Base-by-base conservation (phyloP, 1,284 basidiomycete species). In the Leccinum angustisporum region DNA sequence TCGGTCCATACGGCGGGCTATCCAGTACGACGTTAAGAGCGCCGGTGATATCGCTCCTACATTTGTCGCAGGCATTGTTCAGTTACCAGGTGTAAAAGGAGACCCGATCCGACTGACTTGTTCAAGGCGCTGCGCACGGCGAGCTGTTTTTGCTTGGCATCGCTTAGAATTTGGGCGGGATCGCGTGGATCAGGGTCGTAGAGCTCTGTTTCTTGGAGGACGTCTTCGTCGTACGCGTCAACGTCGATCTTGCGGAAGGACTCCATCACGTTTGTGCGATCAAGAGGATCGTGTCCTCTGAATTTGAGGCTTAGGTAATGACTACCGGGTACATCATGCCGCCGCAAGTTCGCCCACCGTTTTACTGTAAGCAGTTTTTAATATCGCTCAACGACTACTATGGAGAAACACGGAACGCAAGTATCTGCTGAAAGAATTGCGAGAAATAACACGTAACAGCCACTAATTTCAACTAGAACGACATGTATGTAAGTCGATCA, bases 211-310 rank as follows among this genome's bases (percentile, higher is more conserved):
- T 95, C 92, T 54, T 88, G 83, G 14, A 98, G 79, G 16, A 88
- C 85, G 70, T 98, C 97, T 75, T 98, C 96, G 72, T 98, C 97
- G 78, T 88, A 95, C 56, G 82, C 83, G 79, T 98, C 96, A 70
- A 98, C 92, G 77, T 98, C 91, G 79, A 98, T 95, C 79, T 95
- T 96, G 67, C 95, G 84, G 78, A 95, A 97, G 64, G 86, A 86
- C 40, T 43, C n/a, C 40, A 43, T 43, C 40, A 18, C 40, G 40
- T 43, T 18, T n/a, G 40, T 43, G 54, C 3, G 4, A 33, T 16
- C 60, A 48, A 10, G 66, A 61, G 6, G 43, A 43, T 43, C 1
- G 40, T 43, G n/a, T 43, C 40, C n/a, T 46, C 27, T 27, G 5
- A 27, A 27, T 27, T 5, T 46, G 43, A n/a, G n/a, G n/a, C 43